phyloP scores from a whole-genome alignment of 306 rosid genomes.

The Begonia masoniana region DNA sequence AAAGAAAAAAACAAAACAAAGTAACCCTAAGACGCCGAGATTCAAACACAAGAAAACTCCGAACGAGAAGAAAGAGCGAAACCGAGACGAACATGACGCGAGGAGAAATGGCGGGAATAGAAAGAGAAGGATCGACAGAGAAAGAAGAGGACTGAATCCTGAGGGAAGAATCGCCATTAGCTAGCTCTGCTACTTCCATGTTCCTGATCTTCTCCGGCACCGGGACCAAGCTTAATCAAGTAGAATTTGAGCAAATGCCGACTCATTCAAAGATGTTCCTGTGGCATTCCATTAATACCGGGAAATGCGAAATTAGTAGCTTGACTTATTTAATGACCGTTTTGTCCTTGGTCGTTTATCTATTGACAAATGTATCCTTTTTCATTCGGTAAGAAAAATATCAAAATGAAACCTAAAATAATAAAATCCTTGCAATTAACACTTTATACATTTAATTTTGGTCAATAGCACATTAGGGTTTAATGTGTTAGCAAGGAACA shows the following conservation, averaged over 20 bases:
- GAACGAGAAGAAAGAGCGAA: neutral
- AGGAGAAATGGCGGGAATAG: constrained; percentile 34
- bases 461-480: too few relatives aligned
- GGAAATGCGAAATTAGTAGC: neutral
- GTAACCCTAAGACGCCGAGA: neutral
- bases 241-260: neutral
- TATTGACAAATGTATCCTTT: too few relatives aligned
- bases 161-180: neutral
- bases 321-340: neutral
- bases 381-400: too few relatives aligned
- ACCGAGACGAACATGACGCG: constrained; percentile 30
- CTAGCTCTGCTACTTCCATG: neutral
- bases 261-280: neutral
- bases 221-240: neutral
- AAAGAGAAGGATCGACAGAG: constrained; percentile 49
- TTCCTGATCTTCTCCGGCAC: neutral
- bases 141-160: constrained; percentile 37
- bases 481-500: too few relatives aligned
- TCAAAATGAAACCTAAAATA: too few relatives aligned
- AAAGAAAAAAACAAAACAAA: neutral
- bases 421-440: too few relatives aligned
- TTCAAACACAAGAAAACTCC: neutral
- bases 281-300: neutral
- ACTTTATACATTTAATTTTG: too few relatives aligned
- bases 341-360: too few relatives aligned